Evolutionary conservation across 2,329 filamentous ascomycete species (phyloP), one percentile per base, ranked within the genome.

Genomic region (Penicillium sp.): DNA sequence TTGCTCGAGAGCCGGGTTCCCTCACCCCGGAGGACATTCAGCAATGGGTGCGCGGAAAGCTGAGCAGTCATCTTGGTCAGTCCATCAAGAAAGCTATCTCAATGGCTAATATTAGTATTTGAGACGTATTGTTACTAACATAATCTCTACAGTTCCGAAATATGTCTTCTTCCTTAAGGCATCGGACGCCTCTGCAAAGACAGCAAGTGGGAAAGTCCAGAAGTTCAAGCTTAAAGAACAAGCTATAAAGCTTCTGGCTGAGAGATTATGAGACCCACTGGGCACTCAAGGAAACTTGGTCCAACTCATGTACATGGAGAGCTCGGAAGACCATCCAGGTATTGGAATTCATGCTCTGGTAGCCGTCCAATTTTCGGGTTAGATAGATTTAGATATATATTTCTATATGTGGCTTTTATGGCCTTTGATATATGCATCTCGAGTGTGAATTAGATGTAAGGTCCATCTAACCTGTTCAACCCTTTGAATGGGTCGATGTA

Each of bases 171-270:
- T 90, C 84, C 81, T 90, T 10, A 46, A 56, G 3, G 65, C 68
- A 6, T 63, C 64, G 0, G 82, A 87, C 1, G 84, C 86, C n/a
- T 96, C 90, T 71, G 93, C 93, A 21, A 97, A 96, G 83, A 99
- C 95, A 35, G 90, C 92, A 6, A 96, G 91, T 72, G 93, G 93
- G 24, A 99, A 99, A 84, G 93, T 98, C 55, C 91, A 96, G 78
- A 97, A 98, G 78, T 97, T 90, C 72, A 93, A 89, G 78, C 73
- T 98, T 67, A 84, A 85, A 68, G 89, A 92, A 16, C 78, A 82
- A 68, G 93, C 85, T 0, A 69, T 83, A 39, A 65, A 77, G 62
- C 62, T 84, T 53, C 60, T 86, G 47, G 73, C 70, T 31, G 72
- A 79, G 24, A 45, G 41, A 11, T 43, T 43, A 33, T 16, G 2